A percentile compares a stretch with the other conserved stretches of the same genome.
These are phyloP conservation scores for Lathyrus tuberosus DNA, from an alignment of 306 rosid species.

Conservation along the genomic window DNA sequence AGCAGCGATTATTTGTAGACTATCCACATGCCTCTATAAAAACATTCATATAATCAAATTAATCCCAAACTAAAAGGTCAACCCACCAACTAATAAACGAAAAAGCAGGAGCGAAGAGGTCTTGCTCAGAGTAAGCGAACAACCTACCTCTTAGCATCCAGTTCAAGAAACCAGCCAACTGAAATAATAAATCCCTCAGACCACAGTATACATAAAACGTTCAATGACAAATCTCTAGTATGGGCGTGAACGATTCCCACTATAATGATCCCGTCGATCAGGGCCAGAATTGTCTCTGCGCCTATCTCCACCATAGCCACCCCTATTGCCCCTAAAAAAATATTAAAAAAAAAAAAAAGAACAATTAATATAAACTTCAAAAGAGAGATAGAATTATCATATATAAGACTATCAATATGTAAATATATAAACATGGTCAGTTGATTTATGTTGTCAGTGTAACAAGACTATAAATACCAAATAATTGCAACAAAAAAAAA, in stretches of 20 bases:
- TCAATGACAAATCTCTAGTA: conserved; percentile 60
- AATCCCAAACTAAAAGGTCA: conserved; percentile 63
- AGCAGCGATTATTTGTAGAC: conserved; percentile 98
- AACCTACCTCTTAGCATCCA: conserved; percentile 98
- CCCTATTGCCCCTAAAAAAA: conserved; percentile 72
- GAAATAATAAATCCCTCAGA: conserved; percentile 77
- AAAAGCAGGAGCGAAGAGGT: conserved; percentile 74
- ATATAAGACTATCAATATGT: not conserved
- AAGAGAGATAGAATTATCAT: not conserved
- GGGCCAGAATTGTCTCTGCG: conserved; percentile 96
- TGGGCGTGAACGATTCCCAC: conserved; percentile 94
- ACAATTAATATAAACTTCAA: not conserved
- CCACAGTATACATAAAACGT: conserved; percentile 79
- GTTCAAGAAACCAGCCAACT: conserved; percentile 76
- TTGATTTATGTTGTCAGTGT: not conserved
- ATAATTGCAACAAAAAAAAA: not conserved
- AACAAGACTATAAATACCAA: not conserved
- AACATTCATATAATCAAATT: conserved; percentile 85
- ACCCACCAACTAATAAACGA: conserved; percentile 63
- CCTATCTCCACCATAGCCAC: conserved; percentile 96
- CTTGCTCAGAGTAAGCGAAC: conserved; percentile 76
- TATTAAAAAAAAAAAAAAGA: conserved; percentile 7
- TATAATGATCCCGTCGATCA: conserved; percentile 84
- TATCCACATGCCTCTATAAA: conserved; percentile 97
- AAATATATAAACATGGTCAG: not conserved